A percentile compares a stretch with the other conserved stretches of the same genome.
phyloP scores from a whole-genome alignment of 495 filamentous ascomycete genomes.

The Pyronema omphalodes region DNA sequence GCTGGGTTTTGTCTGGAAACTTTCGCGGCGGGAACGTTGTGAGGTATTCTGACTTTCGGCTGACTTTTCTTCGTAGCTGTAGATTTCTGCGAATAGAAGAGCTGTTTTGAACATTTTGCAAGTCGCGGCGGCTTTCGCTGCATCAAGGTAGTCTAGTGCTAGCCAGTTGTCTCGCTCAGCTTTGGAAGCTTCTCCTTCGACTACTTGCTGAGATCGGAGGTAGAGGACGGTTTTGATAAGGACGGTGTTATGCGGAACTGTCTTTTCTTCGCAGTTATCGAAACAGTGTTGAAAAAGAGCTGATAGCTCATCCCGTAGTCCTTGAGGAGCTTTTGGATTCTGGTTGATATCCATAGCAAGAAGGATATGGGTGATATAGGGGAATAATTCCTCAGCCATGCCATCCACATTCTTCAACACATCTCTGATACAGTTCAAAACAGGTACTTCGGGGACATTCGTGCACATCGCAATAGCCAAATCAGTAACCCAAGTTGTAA shows the following conservation, averaged over 20 bases:
- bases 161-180: slow-evolving; percentile 71
- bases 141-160: slow-evolving; percentile 55
- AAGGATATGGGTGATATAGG: slow-evolving; percentile 63
- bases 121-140: slow-evolving; percentile 53
- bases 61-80: slow-evolving; percentile 26
- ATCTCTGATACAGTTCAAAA: slow-evolving; percentile 45
- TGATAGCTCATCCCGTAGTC: slow-evolving; percentile 29
- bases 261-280: slow-evolving; percentile 20
- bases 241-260: slow-evolving; percentile 34
- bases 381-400: slow-evolving; percentile 53
- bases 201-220: slow-evolving; percentile 57
- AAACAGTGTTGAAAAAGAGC: slow-evolving; percentile 27
- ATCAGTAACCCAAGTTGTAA: slow-evolving; percentile 43
- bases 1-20: neutral
- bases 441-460: slow-evolving; percentile 40
- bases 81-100: slow-evolving; percentile 63
- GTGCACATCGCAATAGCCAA: slow-evolving; percentile 42
- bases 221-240: slow-evolving; percentile 74
- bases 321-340: slow-evolving; percentile 12
- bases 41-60: neutral
- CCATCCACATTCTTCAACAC: slow-evolving; percentile 43
- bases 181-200: slow-evolving; percentile 42
- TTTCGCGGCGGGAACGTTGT: slow-evolving; percentile 21
- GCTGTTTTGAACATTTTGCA: slow-evolving; percentile 81
- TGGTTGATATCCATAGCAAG: slow-evolving; percentile 36